A percentile compares a stretch with the other conserved stretches of the same genome.
Evolutionary conservation across 805 yeast genomes (phyloP).

Genomic region (Saccharomycopsis sp.): DNA sequence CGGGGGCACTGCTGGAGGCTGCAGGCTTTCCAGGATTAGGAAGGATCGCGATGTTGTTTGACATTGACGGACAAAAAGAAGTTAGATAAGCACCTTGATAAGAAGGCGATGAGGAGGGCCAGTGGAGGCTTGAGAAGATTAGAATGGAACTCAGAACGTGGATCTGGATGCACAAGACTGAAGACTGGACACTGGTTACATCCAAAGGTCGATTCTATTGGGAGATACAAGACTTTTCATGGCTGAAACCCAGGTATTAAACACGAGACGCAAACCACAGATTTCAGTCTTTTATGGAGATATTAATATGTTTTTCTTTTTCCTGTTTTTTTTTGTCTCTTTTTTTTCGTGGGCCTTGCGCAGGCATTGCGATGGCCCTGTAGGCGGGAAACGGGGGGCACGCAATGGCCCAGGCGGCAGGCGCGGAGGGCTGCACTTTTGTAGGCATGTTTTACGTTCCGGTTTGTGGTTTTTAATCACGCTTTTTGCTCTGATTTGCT

Average conservation of each 20-base stretch:
- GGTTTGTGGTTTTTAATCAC: background rate
- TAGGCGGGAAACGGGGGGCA: no score
- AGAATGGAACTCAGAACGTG: background rate
- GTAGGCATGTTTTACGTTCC: no score
- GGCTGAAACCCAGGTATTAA: background rate
- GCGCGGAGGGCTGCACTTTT: no score
- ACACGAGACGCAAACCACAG: background rate
- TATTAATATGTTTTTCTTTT: background rate
- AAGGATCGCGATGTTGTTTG: background rate
- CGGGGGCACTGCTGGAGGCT: constrained; percentile 42
- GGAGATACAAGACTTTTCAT: no score
- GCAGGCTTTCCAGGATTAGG: background rate
- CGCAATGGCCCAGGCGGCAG: no score
- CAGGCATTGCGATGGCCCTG: background rate
- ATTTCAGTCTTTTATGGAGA: background rate
- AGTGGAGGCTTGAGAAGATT: background rate
- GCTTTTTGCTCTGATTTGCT: no score
- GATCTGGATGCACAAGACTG: background rate
- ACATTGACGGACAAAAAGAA: no score
- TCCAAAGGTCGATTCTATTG: background rate
- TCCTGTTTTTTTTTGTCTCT: no score
- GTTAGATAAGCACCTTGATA: no score
- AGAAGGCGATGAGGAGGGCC: no score
- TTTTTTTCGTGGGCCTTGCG: background rate
- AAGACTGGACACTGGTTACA: background rate